These are phyloP conservation scores for Stephania japonica DNA, from an alignment of 164 flowering plant genomes.

Conservation along the genomic window DNA sequence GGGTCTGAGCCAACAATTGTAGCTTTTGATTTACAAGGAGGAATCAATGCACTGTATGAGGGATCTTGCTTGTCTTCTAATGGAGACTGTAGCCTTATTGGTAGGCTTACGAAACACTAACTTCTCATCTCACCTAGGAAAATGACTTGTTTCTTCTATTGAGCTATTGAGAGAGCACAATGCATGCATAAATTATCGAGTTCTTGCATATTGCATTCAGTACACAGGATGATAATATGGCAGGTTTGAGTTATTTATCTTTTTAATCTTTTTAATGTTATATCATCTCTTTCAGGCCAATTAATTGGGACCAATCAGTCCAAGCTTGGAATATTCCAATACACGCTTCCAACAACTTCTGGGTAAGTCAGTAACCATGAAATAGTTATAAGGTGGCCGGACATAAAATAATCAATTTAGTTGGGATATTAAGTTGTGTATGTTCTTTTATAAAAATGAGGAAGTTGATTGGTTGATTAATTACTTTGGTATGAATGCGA, in stretches of 20 bases:
- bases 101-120: slow-evolving; percentile 43
- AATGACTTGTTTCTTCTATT: slow-evolving; percentile 22
- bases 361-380: slow-evolving; percentile 90
- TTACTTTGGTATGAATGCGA: no score
- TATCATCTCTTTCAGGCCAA: slow-evolving; percentile 51
- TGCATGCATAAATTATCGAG: slow-evolving; percentile 12
- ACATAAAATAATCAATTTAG: background rate
- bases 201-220: background rate
- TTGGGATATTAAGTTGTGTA: background rate
- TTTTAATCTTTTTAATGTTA: slow-evolving; percentile 3
- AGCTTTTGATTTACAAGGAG: slow-evolving; percentile 90
- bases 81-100: slow-evolving; percentile 64
- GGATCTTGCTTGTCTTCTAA: slow-evolving; percentile 87
- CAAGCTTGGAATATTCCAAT: slow-evolving; percentile 79
- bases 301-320: slow-evolving; percentile 50
- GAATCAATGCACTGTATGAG: slow-evolving; percentile 76
- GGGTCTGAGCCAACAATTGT: slow-evolving; percentile 99
- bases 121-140: slow-evolving; percentile 38
- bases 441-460: no score
- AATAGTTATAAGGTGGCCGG: slow-evolving; percentile 53
- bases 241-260: background rate
- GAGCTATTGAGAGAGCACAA: slow-evolving; percentile 22
- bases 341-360: slow-evolving; percentile 61
- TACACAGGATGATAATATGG: background rate
- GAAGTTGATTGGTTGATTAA: no score